These are phyloP conservation scores for Phytophthora colocasiae DNA, from an alignment of 352 stramenopile species.

Conservation along the genomic window DNA sequence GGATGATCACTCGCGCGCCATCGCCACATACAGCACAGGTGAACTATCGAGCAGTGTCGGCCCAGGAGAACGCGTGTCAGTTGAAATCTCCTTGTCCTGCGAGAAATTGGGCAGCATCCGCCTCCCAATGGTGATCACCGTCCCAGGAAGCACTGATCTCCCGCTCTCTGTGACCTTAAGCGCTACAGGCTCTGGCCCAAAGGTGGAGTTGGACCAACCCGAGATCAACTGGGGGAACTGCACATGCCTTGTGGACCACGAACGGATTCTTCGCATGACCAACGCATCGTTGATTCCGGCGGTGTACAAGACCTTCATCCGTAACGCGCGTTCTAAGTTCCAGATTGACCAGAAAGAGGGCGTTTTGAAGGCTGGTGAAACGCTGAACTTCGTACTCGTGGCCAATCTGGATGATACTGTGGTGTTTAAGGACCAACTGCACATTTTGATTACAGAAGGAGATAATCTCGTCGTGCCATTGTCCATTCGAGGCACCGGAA, in stretches of 20 bases:
- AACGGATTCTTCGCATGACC: constrained; percentile 75
- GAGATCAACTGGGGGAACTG: constrained; percentile 93
- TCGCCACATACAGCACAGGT: constrained; percentile 83
- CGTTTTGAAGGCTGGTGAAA: constrained; percentile 82
- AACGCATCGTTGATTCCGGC: constrained; percentile 93
- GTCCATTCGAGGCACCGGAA: constrained; percentile 91
- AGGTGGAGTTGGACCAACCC: constrained; percentile 80
- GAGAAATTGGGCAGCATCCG: constrained; percentile 93
- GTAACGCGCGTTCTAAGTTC: constrained; percentile 93
- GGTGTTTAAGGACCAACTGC: constrained; percentile 93
- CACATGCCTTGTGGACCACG: constrained; percentile 88
- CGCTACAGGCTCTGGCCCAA: constrained; percentile 85
- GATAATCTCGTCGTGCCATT: constrained; percentile 92
- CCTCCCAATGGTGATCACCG: constrained; percentile 86
- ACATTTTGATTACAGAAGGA: constrained; percentile 93
- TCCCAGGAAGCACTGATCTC: constrained; percentile 89
- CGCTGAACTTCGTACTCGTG: constrained; percentile 73
- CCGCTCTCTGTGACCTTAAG: constrained; percentile 90
- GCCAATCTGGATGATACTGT: constrained; percentile 95
- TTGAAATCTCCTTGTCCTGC: constrained; percentile 89
- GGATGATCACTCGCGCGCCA: constrained; percentile 85
- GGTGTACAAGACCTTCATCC: constrained; percentile 93
- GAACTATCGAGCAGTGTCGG: constrained; percentile 69
- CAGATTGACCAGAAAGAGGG: constrained; percentile 91
- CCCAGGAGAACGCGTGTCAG: constrained; percentile 57